phyloP scores from a whole-genome alignment of 352 stramenopile genomes.

The Blastocystis sp. region DNA sequence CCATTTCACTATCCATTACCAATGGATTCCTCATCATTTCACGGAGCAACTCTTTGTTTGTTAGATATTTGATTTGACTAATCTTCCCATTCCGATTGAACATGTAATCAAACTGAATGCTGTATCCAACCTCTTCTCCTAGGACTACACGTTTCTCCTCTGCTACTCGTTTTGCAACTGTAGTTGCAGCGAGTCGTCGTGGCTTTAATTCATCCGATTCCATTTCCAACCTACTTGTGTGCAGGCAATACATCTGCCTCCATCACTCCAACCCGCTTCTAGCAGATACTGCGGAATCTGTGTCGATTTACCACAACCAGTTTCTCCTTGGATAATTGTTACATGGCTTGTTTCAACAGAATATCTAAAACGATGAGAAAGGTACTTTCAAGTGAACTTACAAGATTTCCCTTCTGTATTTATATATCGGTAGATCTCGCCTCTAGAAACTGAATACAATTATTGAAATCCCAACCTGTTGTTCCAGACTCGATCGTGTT shows the following conservation, averaged over 20 bases:
- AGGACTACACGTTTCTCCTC: slow-evolving; percentile 77
- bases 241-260: neutral
- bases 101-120: slow-evolving; percentile 88
- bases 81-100: slow-evolving; percentile 41
- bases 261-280: slow-evolving; percentile 4
- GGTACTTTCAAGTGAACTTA: neutral
- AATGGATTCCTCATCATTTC: slow-evolving; percentile 17
- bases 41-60: slow-evolving; percentile 17
- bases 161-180: neutral
- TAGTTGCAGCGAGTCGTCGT: slow-evolving; percentile 24
- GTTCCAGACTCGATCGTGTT: neutral
- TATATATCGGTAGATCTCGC: neutral
- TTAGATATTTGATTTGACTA: slow-evolving; percentile 23
- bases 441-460: neutral
- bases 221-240: neutral
- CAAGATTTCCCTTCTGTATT: slow-evolving; percentile 48
- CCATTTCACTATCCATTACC: too few species aligned
- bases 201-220: neutral
- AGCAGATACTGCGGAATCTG: slow-evolving; percentile 57
- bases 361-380: slow-evolving; percentile 4
- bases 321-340: slow-evolving; percentile 49
- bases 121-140: slow-evolving; percentile 93
- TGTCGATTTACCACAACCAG: slow-evolving; percentile 32
- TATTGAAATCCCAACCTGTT: neutral
- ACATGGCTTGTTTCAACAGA: slow-evolving; percentile 41